Evolutionary conservation across 768 basidiomycete genomes (phyloP).

Genomic region (Porphyrellus cyaneotinctus): DNA sequence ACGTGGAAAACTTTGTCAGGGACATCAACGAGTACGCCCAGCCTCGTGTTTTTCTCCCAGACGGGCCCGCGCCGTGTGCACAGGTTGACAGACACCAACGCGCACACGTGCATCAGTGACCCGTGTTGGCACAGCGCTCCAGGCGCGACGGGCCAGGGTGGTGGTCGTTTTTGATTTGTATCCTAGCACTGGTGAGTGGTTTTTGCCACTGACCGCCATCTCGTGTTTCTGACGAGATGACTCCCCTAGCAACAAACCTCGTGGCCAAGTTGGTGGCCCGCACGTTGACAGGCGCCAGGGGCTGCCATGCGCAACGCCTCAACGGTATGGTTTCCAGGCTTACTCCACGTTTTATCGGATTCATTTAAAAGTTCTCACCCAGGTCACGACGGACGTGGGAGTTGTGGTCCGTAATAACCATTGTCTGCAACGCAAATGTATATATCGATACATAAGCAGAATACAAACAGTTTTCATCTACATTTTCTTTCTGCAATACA

Average conservation of each 20-base stretch:
- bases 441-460: constrained; percentile 20
- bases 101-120: neutral
- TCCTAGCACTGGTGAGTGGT: neutral
- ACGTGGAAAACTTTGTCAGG: neutral
- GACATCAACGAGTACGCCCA: neutral
- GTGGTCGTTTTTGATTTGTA: neutral
- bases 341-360: neutral
- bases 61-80: no score
- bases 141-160: neutral
- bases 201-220: neutral
- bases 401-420: no score
- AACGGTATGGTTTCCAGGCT: constrained; percentile 33
- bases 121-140: neutral
- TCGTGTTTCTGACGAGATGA: neutral
- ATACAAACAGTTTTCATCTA: constrained; percentile 29
- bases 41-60: neutral
- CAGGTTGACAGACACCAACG: no score
- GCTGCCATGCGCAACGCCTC: constrained; percentile 53
- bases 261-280: constrained; percentile 12
- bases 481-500: constrained; percentile 5
- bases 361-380: no score
- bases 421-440: constrained; percentile 23
- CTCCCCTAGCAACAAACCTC: constrained; percentile 38
- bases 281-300: constrained; percentile 43
- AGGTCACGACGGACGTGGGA: no score